Evolutionary conservation across 805 yeast genomes (phyloP).

Genomic region (Nakazawaea laoshanensis): DNA sequence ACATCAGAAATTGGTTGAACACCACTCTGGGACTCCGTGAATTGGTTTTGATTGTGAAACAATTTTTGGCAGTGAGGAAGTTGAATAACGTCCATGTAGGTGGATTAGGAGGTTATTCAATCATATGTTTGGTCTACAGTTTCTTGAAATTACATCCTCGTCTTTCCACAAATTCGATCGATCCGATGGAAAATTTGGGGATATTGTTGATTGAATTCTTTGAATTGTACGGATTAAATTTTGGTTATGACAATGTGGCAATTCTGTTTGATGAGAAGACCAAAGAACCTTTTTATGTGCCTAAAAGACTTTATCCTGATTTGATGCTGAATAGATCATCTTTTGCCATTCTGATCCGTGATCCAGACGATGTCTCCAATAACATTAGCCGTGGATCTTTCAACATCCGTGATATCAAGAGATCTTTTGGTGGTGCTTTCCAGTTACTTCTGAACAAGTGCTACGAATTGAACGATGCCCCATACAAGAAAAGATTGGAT

Average conservation of each 20-base stretch:
- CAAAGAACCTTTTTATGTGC: conserved; percentile 51
- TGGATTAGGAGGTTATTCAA: conserved; percentile 90
- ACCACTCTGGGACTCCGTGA: conserved; percentile 76
- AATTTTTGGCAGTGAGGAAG: conserved; percentile 68
- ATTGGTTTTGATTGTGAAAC: conserved; percentile 74
- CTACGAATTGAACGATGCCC: conserved; percentile 58
- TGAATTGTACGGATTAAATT: conserved; percentile 84
- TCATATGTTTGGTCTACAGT: conserved; percentile 78
- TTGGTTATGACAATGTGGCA: conserved; percentile 75
- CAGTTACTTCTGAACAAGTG: conserved; percentile 69
- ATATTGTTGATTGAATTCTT: conserved; percentile 83
- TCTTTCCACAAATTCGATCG: conserved; percentile 54
- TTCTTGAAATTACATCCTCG: conserved; percentile 78
- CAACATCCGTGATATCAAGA: conserved; percentile 69
- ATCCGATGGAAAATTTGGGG: conserved; percentile 72
- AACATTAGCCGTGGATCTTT: conserved; percentile 82
- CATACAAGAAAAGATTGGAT: conserved; percentile 60
- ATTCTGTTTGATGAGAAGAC: conserved; percentile 44
- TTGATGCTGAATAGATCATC: conserved; percentile 45
- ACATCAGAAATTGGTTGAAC: conserved; percentile 67
- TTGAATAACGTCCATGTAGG: conserved; percentile 87
- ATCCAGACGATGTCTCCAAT: conserved; percentile 78
- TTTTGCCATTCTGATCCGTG: conserved; percentile 72
- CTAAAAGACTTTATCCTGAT: conserved; percentile 44
- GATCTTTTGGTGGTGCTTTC: conserved; percentile 85